phyloP scores from a whole-genome alignment of 2,329 filamentous ascomycete species.

The Sporothrix protearum region DNA sequence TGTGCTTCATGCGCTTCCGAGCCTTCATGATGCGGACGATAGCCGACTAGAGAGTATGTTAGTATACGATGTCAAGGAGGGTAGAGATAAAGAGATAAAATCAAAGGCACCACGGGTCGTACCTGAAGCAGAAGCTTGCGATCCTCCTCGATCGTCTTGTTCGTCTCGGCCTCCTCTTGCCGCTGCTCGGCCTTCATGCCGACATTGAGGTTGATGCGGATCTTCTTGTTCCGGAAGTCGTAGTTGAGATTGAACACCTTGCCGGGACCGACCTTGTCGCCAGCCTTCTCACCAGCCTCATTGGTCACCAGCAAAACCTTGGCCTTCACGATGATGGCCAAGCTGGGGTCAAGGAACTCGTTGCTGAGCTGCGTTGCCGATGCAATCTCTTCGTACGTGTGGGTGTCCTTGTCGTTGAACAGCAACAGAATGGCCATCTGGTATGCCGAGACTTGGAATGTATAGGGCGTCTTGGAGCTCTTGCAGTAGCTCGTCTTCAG shows the following conservation, averaged over 20 bases:
- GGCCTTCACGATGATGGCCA: constrained; percentile 85
- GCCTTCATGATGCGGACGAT: constrained; percentile 99
- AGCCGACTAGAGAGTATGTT: constrained; percentile 63
- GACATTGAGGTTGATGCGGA: constrained; percentile 94
- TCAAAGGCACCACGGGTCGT: constrained; percentile 32
- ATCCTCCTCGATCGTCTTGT: constrained; percentile 99
- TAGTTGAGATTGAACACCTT: constrained; percentile 83
- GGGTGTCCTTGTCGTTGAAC: constrained; percentile 85
- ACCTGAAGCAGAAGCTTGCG: constrained; percentile 95
- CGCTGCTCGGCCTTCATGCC: constrained; percentile 94
- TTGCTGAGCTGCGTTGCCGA: constrained; percentile 73
- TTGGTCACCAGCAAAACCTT: constrained; percentile 76
- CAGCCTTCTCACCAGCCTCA: constrained; percentile 70
- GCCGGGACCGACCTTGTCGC: constrained; percentile 71
- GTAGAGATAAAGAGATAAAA: not conserved
- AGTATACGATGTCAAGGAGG: constrained; percentile 15
- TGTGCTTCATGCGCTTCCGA: constrained; percentile 97
- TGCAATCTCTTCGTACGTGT: constrained; percentile 84
- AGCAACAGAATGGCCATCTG: constrained; percentile 95
- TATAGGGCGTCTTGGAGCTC: constrained; percentile 84
- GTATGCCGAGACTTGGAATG: constrained; percentile 94
- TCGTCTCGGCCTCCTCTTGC: constrained; percentile 92
- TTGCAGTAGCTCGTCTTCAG: constrained; percentile 92
- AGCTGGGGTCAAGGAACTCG: constrained; percentile 81
- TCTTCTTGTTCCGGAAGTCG: constrained; percentile 97